These are phyloP conservation scores for Cercospora zeina DNA, from an alignment of 2,329 filamentous ascomycete species.

Conservation along the genomic window DNA sequence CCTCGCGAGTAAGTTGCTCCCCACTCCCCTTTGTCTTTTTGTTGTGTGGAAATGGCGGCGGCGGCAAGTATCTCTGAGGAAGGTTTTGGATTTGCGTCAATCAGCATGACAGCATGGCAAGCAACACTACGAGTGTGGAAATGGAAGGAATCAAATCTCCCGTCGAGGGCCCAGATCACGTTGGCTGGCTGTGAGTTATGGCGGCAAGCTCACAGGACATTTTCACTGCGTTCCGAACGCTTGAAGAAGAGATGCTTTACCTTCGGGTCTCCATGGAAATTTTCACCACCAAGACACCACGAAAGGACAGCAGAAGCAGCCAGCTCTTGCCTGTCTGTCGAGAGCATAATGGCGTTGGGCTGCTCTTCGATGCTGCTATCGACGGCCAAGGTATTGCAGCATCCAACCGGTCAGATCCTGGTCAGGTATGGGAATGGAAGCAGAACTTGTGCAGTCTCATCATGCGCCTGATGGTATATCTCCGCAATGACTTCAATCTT, in stretches of 20 bases:
- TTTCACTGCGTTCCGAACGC: not conserved
- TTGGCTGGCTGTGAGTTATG: not conserved
- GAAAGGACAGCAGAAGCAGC: not conserved
- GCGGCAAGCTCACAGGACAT: not conserved
- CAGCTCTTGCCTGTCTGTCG: not conserved
- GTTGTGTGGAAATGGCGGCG: not conserved
- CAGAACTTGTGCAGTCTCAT: not conserved
- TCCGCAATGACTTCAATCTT: not conserved
- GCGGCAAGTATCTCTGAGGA: not conserved
- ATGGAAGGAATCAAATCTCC: not conserved
- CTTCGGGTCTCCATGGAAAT: not conserved
- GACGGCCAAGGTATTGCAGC: not conserved
- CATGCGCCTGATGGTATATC: not conserved
- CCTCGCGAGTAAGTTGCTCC: slow-evolving; percentile 6
- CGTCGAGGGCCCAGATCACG: not conserved
- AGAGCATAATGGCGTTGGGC: not conserved
- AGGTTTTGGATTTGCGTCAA: not conserved
- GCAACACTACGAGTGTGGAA: not conserved
- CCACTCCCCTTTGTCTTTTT: not conserved
- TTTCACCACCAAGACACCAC: not conserved
- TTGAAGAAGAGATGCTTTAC: not conserved
- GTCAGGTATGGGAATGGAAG: not conserved
- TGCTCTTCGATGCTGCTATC: not conserved
- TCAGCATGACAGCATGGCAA: not conserved
- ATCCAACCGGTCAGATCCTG: too few species aligned